phyloP scores from a whole-genome alignment of 805 yeast genomes.

The Candida dajiaensis region DNA sequence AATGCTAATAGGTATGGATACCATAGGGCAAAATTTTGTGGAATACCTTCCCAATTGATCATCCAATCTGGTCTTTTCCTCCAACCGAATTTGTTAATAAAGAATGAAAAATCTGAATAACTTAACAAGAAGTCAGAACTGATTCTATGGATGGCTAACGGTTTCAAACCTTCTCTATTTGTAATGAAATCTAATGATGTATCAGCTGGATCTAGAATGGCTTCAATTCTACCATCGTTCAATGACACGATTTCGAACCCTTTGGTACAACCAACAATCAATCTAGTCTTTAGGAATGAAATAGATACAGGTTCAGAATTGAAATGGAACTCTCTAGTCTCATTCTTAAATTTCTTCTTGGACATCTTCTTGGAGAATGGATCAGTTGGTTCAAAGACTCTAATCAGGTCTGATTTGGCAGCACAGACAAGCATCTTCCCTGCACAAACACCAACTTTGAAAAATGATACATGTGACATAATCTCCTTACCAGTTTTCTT shows the following conservation, averaged over 20 bases:
- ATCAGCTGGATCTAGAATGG: constrained; percentile 95
- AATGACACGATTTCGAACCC: constrained; percentile 94
- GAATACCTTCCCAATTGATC: constrained; percentile 94
- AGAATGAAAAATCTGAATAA: constrained; percentile 90
- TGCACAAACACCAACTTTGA: constrained; percentile 88
- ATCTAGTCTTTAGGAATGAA: constrained; percentile 78
- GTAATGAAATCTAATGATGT: constrained; percentile 93
- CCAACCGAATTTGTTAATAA: constrained; percentile 95
- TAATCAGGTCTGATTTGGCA: constrained; percentile 74
- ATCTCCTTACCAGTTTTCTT: constrained; percentile 68
- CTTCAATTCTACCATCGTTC: constrained; percentile 78
- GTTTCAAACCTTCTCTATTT: constrained; percentile 75
- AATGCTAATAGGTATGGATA: constrained; percentile 91
- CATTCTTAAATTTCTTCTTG: constrained; percentile 65
- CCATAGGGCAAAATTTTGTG: constrained; percentile 87
- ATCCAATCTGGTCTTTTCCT: constrained; percentile 90
- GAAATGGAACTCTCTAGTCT: constrained; percentile 70
- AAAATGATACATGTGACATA: constrained; percentile 82
- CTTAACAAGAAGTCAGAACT: constrained; percentile 84
- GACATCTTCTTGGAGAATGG: constrained; percentile 55
- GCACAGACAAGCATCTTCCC: constrained; percentile 88
- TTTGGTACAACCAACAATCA: constrained; percentile 93
- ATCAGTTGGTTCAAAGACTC: constrained; percentile 85
- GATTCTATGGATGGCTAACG: constrained; percentile 85
- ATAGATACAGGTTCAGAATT: constrained; percentile 88